Base-by-base conservation (phyloP, 768 basidiomycete genomes). In the Podaxis sp. region DNA sequence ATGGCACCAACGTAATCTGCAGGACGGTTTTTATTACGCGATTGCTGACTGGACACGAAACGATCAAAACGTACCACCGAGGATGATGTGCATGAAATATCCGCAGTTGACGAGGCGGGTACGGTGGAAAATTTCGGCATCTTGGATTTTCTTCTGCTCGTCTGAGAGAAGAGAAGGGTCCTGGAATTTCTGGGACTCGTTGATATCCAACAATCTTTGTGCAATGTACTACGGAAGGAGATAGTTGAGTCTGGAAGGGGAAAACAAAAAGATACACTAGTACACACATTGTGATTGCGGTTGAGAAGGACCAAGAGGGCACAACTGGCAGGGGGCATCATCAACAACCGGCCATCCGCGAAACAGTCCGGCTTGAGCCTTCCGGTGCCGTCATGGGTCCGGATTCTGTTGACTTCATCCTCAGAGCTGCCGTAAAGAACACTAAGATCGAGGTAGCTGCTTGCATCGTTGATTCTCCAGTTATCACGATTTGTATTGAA, bases 71-170 rank as follows among this genome's bases (percentile, higher is more conserved):
- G 15, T 64, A 81, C 82, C 82, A 26, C 82, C 81, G 46, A 91
- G 76, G 67, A 91, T 87, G 38, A 88, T 83, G 64, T 87, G 83
- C 82, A 89, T 84, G 67, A 90, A 89, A 67, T 80, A 87, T 2
- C 83, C 87, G 57, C 86, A 87, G 71, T 93, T 93, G 50, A 92
- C 85, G 51, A 91, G 77, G 53, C 91, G 82, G 10, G 89, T 80
- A 30, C 88, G 84, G 62, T 89, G 80, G 76, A 90, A 93, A 51
- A 93, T 85, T 67, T 92, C 91, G 55, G 90, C 86, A 59, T 93
- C 91, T 69, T 93, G 91, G 0, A 67, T 73, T 13, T 68, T 52
- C 64, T 41, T 68, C 2, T 61, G 67, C 4, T 74, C 69, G 4
- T 73, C 61, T 6, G 64, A 49, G 22, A 68, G 66, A 7, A 59